Conservation (phyloP, 805 yeast genomes). For the Nadsonia fulvescens region DNA sequence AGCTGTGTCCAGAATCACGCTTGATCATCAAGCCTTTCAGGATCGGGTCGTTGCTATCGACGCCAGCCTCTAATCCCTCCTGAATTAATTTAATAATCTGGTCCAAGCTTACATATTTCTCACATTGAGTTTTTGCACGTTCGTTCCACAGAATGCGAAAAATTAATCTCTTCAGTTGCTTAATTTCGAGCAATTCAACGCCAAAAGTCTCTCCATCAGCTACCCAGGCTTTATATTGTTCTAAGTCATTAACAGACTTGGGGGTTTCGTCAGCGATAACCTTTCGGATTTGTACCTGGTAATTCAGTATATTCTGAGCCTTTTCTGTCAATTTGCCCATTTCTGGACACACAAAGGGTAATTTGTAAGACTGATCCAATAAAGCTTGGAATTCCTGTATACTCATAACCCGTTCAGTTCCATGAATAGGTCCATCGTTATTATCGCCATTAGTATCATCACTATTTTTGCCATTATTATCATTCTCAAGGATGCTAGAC, state of each 20-base stretch:
- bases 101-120: constrained; percentile 11
- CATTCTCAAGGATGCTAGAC: no score
- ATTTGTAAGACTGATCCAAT: constrained; percentile 27
- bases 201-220: constrained; percentile 44
- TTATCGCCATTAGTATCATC: no score
- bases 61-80: constrained; percentile 14
- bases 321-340: constrained; percentile 39
- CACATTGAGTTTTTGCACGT: constrained; percentile 11
- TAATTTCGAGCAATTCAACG: constrained; percentile 31
- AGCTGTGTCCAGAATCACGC: no score
- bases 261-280: constrained; percentile 20
- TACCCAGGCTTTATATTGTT: constrained; percentile 35
- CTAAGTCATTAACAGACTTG: no score
- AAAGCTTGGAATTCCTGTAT: constrained; percentile 22
- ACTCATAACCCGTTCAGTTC: no score
- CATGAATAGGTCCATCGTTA: no score
- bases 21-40: constrained; percentile 12
- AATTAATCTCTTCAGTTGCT: constrained; percentile 22
- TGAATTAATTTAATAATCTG: constrained; percentile 12
- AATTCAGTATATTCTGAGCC: constrained; percentile 32
- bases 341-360: constrained; percentile 39
- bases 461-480: no score
- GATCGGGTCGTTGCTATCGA: constrained; percentile 18
- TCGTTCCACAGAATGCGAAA: constrained; percentile 25
- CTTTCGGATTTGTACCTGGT: constrained; percentile 27